phyloP scores from a whole-genome alignment of 257 asterid species.

The Primulina tabacum region DNA sequence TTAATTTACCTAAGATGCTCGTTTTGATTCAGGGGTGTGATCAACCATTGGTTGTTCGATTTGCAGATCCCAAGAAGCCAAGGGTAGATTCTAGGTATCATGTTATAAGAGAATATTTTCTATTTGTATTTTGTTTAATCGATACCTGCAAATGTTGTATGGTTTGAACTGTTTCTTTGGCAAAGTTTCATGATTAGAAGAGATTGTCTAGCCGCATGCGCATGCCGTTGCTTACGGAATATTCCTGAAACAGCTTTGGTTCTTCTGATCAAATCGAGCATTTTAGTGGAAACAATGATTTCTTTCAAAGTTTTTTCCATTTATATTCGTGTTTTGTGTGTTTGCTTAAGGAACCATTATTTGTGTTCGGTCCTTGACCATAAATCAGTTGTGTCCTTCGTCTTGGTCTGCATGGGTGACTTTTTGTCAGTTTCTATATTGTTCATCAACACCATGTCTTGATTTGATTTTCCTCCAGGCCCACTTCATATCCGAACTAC shows the following conservation, averaged over 20 bases:
- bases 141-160: conserved; percentile 12
- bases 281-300: conserved; percentile 2
- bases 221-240: conserved; percentile 2
- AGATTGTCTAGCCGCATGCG: neutral
- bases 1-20: conserved; percentile 20
- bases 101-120: conserved; percentile 14
- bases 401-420: neutral
- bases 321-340: neutral
- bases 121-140: conserved; percentile 11
- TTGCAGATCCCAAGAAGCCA: conserved; percentile 93
- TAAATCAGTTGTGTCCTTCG: neutral
- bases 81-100: conserved; percentile 61
- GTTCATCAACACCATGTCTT: conserved; percentile 18
- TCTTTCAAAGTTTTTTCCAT: neutral
- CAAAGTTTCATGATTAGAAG: conserved; percentile 12
- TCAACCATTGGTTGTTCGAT: conserved; percentile 83
- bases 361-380: conserved; percentile 4
- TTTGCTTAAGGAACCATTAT: conserved; percentile 3
- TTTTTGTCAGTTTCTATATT: conserved; percentile 8
- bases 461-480: conserved; percentile 34
- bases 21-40: conserved; percentile 69
- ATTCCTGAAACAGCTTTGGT: neutral
- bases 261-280: conserved; percentile 6
- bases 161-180: neutral
- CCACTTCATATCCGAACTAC: conserved; percentile 29